Evolutionary conservation across 2,329 filamentous ascomycete genomes (phyloP), one percentile per base, ranked within the genome.

Genomic region (Monilinia laxa): DNA sequence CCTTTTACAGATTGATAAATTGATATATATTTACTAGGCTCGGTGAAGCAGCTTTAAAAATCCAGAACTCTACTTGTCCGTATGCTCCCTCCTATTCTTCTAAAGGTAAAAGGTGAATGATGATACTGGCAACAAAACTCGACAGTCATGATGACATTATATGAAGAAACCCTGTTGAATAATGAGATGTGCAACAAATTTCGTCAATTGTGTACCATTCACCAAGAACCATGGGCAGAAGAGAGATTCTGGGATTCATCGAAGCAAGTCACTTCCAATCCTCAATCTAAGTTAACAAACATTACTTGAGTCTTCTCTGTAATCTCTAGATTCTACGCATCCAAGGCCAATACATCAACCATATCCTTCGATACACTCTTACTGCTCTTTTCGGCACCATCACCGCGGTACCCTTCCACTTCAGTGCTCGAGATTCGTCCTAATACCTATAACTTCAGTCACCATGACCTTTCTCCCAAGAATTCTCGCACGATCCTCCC

Each of bases 241-340:
- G 14, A 18, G 38, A 42, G 20, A 28, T 12, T 11, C 11, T 3
- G 7, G 18, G 25, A 25, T 14, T n/a, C n/a, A 10, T 14, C 14
- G 1, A 18, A 12, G 3, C 12, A 40, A 9, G 12, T 11, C 3
- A 57, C 31, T 4, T 18, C 18, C 23, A 2, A 45, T 23, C 9
- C 16, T 47, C 18, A 45, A 54, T 63, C 60, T 6, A 63, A 12
- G 20, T 35, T 54, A 23, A 54, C 35, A 45, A 63, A 54, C 23
- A 49, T 45, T 12, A 63, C 60, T 4, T 63, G 60, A 35, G 54
- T 23, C 49, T 40, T 38, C 25, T 42, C n/a, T 14, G 23, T 38
- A 16, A 63, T n/a, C 18, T 63, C 35, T 9, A 63, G 35, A 45
- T 45, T 25, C 60, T 54, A 35, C 12, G 49, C 35, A 35, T 31